phyloP scores from a whole-genome alignment of 1,284 basidiomycete genomes.

The Bjerkandera adusta region DNA sequence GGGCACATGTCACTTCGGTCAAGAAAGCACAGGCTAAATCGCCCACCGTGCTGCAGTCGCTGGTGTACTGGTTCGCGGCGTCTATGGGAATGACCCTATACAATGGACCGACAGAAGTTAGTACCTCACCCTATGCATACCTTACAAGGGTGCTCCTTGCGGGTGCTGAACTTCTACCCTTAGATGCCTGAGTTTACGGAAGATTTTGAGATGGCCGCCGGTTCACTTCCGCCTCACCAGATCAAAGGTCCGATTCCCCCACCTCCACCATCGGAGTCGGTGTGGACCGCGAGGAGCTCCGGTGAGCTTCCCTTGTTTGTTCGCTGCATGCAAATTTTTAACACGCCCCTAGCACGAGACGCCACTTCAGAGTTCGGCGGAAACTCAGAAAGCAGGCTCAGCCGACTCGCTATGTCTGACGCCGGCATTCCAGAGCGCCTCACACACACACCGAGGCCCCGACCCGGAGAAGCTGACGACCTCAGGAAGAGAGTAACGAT shows the following conservation, averaged over 20 bases:
- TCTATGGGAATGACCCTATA: conserved; percentile 18
- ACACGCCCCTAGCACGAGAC: too few relatives aligned
- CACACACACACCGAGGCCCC: too few relatives aligned
- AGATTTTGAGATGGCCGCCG: background rate
- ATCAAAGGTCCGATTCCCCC: background rate
- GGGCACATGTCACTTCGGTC: conserved; percentile 16
- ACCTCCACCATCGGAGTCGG: conserved; percentile 2
- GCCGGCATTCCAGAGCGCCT: too few relatives aligned
- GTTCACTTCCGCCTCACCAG: background rate
- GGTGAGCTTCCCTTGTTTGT: background rate
- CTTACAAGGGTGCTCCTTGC: background rate
- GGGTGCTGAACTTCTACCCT: conserved; percentile 5
- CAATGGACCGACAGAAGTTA: background rate
- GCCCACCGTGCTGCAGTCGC: conserved; percentile 24
- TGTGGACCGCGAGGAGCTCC: background rate
- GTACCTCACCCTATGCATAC: background rate
- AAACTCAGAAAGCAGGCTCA: too few relatives aligned
- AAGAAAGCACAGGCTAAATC: conserved; percentile 4
- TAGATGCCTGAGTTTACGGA: too few relatives aligned
- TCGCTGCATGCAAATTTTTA: too few relatives aligned
- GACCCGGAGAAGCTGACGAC: too few relatives aligned
- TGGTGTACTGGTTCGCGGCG: conserved; percentile 29
- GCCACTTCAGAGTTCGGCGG: too few relatives aligned
- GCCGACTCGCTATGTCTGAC: too few relatives aligned
- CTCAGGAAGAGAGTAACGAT: too few relatives aligned